Evolutionary conservation across 108 stramenopile genomes (phyloP), one percentile per base, ranked within the genome.

Genomic region (Hondaea fermentalgiana): DNA sequence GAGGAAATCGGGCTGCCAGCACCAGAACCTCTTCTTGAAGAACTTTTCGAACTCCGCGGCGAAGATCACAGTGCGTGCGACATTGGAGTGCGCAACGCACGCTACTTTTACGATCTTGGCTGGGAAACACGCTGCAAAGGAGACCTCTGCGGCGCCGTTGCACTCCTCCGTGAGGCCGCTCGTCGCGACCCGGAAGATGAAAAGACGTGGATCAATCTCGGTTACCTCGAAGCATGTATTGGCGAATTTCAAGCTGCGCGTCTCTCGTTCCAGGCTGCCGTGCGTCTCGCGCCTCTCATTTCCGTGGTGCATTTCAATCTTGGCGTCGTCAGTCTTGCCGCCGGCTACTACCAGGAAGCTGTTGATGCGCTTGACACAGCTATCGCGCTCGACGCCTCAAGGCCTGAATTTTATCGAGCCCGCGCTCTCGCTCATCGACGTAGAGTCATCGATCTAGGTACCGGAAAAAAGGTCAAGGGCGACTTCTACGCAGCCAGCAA

Each of bases 31-130:
- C 25, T 83, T 1, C 23, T 53, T 12, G 76, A 83, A 83, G 76
- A 83, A 3, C 76, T 83, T 4, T 28, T 83, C 16, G 76, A 83
- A 23, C 76, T 83, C 19, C 45, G 76, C 19, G 76, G 76, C 76
- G 76, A 83, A 45, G 76, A 83, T 45, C 76, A 83, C 28, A 53
- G 76, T 35, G 76, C 76, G 51, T 83, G 76, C 76, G 76, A 83
- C 28, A 83, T 83, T 25, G 76, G 76, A 6, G 14, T 47, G n/a
- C 76, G 76, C 25, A 83, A 83, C 23, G 76, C 76, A 35, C 45
- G 76, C 43, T 83, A 21, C 51, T 83, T 53, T 23, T 83, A 83
- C 23, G 76, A 83, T 23, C 45, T 53, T 12, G 76, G 76, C n/a
- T 83, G 45, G 45, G 76, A 83, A 23, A 47, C 6, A 16, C 6